These are phyloP conservation scores for Ganoderma resinaceum DNA, from an alignment of 1,284 basidiomycete species.

Conservation along the genomic window DNA sequence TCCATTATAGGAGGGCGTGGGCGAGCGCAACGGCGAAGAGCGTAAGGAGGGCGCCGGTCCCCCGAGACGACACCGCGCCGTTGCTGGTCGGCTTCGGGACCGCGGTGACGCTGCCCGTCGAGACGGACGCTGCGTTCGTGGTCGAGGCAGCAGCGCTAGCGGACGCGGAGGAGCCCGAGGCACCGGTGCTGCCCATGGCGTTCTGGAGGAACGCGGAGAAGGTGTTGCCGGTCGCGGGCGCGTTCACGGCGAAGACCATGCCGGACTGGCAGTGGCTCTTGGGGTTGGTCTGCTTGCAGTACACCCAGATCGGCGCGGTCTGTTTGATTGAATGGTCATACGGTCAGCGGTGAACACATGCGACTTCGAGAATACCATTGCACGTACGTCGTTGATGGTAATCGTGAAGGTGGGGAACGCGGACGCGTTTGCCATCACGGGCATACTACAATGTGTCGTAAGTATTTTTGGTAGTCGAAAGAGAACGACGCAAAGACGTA, in stretches of 20 bases:
- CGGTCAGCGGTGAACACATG: slow-evolving; percentile 3
- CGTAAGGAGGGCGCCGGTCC: slow-evolving; percentile 18
- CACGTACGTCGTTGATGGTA: slow-evolving; percentile 58
- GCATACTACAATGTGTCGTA: slow-evolving; percentile 45
- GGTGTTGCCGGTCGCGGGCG: slow-evolving; percentile 59
- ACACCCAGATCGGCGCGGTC: slow-evolving; percentile 65
- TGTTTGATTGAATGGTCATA: slow-evolving; percentile 28
- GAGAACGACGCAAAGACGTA: slow-evolving; percentile 39
- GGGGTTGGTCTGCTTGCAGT: slow-evolving; percentile 59
- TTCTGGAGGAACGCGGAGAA: slow-evolving; percentile 62
- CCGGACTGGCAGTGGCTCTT: slow-evolving; percentile 60
- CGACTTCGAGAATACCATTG: slow-evolving; percentile 13
- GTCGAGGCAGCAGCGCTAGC: slow-evolving; percentile 7
- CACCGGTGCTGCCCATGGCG: slow-evolving; percentile 32
- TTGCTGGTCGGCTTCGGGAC: slow-evolving; percentile 5
- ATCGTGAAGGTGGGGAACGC: slow-evolving; percentile 60
- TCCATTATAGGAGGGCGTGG: background rate
- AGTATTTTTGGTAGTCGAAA: background rate
- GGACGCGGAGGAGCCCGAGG: background rate
- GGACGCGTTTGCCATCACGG: slow-evolving; percentile 50
- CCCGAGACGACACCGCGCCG: slow-evolving; percentile 6
- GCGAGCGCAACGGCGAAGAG: slow-evolving; percentile 13
- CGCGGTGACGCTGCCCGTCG: slow-evolving; percentile 9
- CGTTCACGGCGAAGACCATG: slow-evolving; percentile 74
- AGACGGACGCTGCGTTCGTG: slow-evolving; percentile 12